These are phyloP conservation scores for Nidula niveotomentosa DNA, from an alignment of 1,284 basidiomycete species.

Conservation along the genomic window DNA sequence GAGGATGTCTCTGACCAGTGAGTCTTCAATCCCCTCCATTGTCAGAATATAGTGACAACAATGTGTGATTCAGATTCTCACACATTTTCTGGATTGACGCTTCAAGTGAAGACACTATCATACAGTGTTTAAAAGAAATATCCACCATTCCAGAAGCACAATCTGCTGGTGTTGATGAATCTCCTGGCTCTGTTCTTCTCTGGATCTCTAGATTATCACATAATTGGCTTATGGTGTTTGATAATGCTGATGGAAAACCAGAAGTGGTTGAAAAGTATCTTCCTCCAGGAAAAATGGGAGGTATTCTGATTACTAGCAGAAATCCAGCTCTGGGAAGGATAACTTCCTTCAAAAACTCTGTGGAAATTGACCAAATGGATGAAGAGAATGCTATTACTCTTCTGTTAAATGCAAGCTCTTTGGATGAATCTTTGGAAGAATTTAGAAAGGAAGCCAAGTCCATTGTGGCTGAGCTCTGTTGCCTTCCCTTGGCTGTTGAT, in stretches of 20 bases:
- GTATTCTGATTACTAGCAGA: not conserved
- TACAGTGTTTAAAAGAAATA: not conserved
- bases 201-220: not conserved
- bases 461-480: not conserved
- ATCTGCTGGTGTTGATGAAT: not conserved
- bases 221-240: not conserved
- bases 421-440: not conserved
- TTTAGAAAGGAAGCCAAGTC: not conserved
- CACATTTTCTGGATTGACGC: not conserved
- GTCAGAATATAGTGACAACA: not conserved
- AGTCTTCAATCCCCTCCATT: not conserved
- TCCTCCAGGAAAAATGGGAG: not conserved
- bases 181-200: not conserved
- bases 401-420: not conserved
- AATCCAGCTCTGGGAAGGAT: not conserved
- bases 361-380: not conserved
- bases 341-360: not conserved
- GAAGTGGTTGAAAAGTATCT: not conserved
- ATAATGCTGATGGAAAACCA: no score
- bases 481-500: constrained; percentile 3
- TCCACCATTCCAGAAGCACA: not conserved
- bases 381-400: not conserved
- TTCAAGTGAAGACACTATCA: not conserved
- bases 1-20: not conserved
- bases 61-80: not conserved